Percentiles rank a stretch among this genome's conserved stretches.
These are phyloP conservation scores for Leccinellum rugosiceps DNA, from an alignment of 768 basidiomycete species.

Conservation along the genomic window DNA sequence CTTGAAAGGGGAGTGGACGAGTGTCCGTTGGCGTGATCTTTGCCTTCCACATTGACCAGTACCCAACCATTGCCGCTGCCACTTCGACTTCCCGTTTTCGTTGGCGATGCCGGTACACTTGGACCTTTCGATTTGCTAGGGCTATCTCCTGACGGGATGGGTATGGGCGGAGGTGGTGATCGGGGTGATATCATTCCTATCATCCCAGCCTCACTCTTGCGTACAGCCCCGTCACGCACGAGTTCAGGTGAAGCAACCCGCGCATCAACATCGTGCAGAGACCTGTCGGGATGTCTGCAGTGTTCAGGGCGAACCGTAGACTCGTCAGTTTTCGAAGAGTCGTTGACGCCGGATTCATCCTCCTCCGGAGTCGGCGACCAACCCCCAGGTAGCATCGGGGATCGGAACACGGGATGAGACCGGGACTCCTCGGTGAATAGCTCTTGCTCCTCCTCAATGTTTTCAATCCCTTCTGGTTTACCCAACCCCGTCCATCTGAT, in stretches of 20 bases:
- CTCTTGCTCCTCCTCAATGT: conserved; percentile 34
- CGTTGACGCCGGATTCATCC: conserved; percentile 37
- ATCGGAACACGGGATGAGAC: conserved; percentile 25
- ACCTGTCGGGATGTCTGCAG: conserved; percentile 29
- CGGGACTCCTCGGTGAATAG: conserved; percentile 24
- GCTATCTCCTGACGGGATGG: conserved; percentile 27
- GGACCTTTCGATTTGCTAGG: conserved; percentile 20
- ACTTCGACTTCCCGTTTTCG: conserved; percentile 32
- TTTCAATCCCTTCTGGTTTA: conserved; percentile 37
- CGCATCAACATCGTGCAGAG: conserved; percentile 48
- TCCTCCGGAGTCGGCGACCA: conserved; percentile 56
- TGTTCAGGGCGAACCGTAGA: conserved; percentile 26
- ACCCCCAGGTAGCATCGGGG: conserved; percentile 48
- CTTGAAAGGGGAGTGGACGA: conserved; percentile 21
- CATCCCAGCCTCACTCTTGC: conserved; percentile 64
- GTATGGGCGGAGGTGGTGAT: conserved; percentile 24
- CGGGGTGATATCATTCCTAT: conserved; percentile 46
- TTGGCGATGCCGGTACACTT: conserved; percentile 30
- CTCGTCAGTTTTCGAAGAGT: conserved; percentile 27
- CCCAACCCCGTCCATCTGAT: conserved; percentile 60
- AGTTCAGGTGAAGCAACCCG: conserved; percentile 55
- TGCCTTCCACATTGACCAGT: conserved; percentile 57
- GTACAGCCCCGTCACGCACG: conserved; percentile 38
- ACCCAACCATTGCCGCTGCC: conserved; percentile 60
- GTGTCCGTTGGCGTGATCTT: conserved; percentile 29